Evolutionary conservation across 1,284 basidiomycete species (phyloP).

Genomic region (Ganoderma boninense): DNA sequence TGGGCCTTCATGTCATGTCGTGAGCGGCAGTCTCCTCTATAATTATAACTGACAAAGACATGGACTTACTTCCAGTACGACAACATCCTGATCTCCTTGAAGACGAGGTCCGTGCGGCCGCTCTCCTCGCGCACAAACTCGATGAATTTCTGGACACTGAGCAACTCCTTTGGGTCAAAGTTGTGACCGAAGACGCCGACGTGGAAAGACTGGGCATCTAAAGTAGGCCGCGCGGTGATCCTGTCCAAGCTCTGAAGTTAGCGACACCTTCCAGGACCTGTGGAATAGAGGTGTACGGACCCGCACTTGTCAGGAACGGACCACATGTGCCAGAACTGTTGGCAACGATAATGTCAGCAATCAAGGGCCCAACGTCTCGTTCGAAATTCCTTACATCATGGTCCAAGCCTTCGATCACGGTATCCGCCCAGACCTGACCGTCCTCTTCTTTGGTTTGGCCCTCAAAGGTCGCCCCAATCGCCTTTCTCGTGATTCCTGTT

Average conservation of each 20-base stretch:
- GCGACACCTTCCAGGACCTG: neutral
- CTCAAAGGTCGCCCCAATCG: conserved; percentile 41
- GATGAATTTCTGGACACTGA: conserved; percentile 20
- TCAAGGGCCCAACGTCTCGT: neutral
- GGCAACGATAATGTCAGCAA: neutral
- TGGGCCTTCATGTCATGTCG: conserved; percentile 38
- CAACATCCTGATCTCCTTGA: conserved; percentile 16
- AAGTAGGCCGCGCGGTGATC: conserved; percentile 15
- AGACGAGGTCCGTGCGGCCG: conserved; percentile 19
- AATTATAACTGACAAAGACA: too few species aligned
- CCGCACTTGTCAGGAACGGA: conserved; percentile 28
- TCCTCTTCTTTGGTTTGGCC: conserved; percentile 44
- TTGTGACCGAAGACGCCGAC: conserved; percentile 18
- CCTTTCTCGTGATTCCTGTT: conserved; percentile 41
- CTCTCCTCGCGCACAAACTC: conserved; percentile 17
- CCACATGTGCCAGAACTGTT: conserved; percentile 44
- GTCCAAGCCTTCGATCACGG: conserved; percentile 38
- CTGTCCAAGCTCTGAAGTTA: neutral
- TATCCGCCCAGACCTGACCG: conserved; percentile 43
- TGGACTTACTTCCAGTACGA: conserved; percentile 26
- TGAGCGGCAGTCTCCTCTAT: too few species aligned
- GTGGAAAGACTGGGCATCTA: conserved; percentile 13
- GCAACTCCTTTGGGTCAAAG: conserved; percentile 21
- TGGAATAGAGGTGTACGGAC: conserved; percentile 18
- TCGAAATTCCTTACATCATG: conserved; percentile 29